These are phyloP conservation scores for Pseudognaphalium luteoalbum DNA, from an alignment of 129 eudicot genomes.

Conservation along the genomic window DNA sequence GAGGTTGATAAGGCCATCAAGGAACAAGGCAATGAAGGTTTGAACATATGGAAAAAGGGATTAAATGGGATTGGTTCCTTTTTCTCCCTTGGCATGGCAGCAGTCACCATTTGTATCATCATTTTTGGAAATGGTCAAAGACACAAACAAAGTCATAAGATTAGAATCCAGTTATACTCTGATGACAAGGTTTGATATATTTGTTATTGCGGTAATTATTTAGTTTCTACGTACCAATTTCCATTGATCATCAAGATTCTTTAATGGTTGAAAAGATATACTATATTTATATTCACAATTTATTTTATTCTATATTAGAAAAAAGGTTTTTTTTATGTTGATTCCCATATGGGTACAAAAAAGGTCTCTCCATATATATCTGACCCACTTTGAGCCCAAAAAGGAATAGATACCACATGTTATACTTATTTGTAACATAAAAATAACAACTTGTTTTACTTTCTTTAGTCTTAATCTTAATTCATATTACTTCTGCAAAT, in stretches of 20 bases:
- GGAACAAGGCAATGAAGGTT: constrained; percentile 34
- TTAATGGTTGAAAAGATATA: not conserved
- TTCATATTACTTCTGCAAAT: too few relatives aligned
- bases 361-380: not conserved
- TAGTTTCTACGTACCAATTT: not conserved
- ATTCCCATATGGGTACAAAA: constrained; percentile 17
- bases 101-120: constrained; percentile 68
- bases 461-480: too few relatives aligned
- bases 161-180: constrained; percentile 64
- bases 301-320: constrained; percentile 3
- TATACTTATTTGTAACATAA: not conserved
- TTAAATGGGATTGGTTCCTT: constrained; percentile 70
- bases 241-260: constrained; percentile 13
- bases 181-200: constrained; percentile 63
- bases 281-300: not conserved
- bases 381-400: not conserved
- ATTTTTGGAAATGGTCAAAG: constrained; percentile 48
- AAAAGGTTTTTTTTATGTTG: not conserved
- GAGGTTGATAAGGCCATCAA: constrained; percentile 26
- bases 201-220: not conserved
- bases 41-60: constrained; percentile 64
- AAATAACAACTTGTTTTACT: too few relatives aligned
- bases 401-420: not conserved
- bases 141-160: constrained; percentile 50
- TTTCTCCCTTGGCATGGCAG: constrained; percentile 86